Evolutionary conservation across 805 yeast species (phyloP).

Genomic region (Zygotorulaspora florentina): DNA sequence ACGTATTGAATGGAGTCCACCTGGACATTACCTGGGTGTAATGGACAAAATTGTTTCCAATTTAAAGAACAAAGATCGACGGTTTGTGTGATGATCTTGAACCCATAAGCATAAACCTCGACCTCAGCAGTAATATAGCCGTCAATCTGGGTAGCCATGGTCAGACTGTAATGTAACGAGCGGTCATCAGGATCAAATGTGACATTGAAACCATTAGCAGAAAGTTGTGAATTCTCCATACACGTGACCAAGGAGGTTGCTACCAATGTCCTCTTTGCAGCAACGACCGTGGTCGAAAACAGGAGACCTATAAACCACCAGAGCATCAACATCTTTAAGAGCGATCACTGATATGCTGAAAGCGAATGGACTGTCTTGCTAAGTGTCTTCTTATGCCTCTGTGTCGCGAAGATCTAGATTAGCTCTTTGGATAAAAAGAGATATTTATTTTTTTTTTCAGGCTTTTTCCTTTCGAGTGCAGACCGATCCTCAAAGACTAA

Average conservation of each 20-base stretch:
- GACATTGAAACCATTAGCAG: conserved; percentile 73
- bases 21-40: conserved; percentile 76
- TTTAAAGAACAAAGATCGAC: conserved; percentile 59
- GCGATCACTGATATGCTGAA: neutral
- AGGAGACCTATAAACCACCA: conserved; percentile 9
- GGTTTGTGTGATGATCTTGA: conserved; percentile 53
- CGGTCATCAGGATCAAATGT: conserved; percentile 67
- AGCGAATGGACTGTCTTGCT: neutral
- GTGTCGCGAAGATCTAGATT: neutral
- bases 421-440: neutral
- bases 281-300: conserved; percentile 6
- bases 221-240: conserved; percentile 67
- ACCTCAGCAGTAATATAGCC: conserved; percentile 66
- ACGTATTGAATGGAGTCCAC: conserved; percentile 67
- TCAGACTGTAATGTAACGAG: conserved; percentile 63
- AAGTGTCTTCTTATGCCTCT: no score
- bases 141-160: conserved; percentile 62
- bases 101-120: conserved; percentile 82
- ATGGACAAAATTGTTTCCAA: conserved; percentile 88
- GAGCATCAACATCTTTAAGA: conserved; percentile 9
- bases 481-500: no score
- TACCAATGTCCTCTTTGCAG: conserved; percentile 37
- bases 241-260: conserved; percentile 86
- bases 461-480: neutral
- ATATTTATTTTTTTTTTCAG: neutral